Base-by-base conservation (phyloP, 2,329 filamentous ascomycete species). In the Aspergillus hortae region DNA sequence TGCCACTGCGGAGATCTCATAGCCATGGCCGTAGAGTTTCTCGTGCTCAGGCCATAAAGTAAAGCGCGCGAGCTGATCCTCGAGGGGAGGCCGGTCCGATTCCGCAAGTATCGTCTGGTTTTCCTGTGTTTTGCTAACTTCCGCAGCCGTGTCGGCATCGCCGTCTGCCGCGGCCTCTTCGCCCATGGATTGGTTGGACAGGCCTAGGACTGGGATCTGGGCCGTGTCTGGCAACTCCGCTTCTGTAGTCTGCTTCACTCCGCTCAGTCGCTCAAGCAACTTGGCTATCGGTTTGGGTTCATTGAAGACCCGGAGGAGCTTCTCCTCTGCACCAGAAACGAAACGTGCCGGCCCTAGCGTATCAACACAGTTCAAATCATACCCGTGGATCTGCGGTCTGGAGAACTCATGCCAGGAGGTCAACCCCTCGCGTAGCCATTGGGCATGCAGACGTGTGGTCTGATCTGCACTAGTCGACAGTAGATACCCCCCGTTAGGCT, bases 21-120 rank as follows among this genome's bases (percentile, higher is more conserved):
- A 96, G 27, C 94, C 94, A 72, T 99, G 94, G 1, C 94, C 94
- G 72, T 99, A 99, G 1, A 99, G 81, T 75, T 99, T 99, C 71
- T 99, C 94, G 6, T 84, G 84, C 68, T 99, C 94, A 3, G 94
- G 94, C 91, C 92, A 99, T 30, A 99, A 83, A 0, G 94, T 95
- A 69, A 95, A 86, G 7, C 92, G 85, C 21, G 91, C 88, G 2
- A 99, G 83, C 49, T 90, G 87, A 69, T 97, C 94, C 71, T 99
- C 94, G 33, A 90, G 80, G 0, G 94, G 92, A 10, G 94, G 92
- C 58, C 88, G 85, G 40, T 83, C 73, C 48, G 87, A 78, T 41
- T 86, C 80, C 6, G 91, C 54, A 19, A 64, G 56, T 27, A 61
- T 47, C 35, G 52, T 56, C 25, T 65, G 60, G 17, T 51, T 60